Conservation (phyloP, 139 green algal genomes). For the Chlamydomonas schloesseri region DNA sequence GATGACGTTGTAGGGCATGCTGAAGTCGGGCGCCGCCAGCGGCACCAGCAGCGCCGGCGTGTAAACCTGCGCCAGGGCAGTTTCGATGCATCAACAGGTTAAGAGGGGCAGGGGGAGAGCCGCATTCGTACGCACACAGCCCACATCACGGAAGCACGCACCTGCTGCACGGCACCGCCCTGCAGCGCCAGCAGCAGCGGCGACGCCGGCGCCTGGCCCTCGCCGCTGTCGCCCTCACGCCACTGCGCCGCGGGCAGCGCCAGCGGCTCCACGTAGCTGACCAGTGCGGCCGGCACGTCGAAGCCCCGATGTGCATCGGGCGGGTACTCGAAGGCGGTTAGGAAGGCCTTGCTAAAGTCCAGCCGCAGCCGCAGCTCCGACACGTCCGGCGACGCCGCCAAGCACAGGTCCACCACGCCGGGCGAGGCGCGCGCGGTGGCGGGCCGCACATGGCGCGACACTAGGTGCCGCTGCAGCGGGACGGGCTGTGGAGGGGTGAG, state of each 20-base stretch:
- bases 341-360: slow-evolving; percentile 78
- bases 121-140: too few species aligned
- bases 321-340: slow-evolving; percentile 77
- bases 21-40: slow-evolving; percentile 91
- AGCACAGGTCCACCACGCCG: slow-evolving; percentile 70
- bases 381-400: slow-evolving; percentile 48
- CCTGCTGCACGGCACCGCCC: not conserved
- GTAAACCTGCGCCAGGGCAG: slow-evolving; percentile 70
- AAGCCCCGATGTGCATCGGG: slow-evolving; percentile 88
- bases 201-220: not conserved
- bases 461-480: slow-evolving; percentile 5
- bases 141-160: not conserved
- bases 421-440: slow-evolving; percentile 62
- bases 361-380: slow-evolving; percentile 54
- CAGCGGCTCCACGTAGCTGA: slow-evolving; percentile 46
- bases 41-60: slow-evolving; percentile 71
- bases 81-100: too few species aligned
- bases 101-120: too few species aligned
- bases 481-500: slow-evolving; percentile 19
- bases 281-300: slow-evolving; percentile 85
- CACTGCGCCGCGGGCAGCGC: not conserved
- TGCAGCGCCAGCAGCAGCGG: slow-evolving; percentile 31
- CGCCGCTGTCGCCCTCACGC: not conserved
- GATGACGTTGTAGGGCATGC: slow-evolving; percentile 97
- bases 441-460: slow-evolving; percentile 48